Base-by-base conservation (phyloP, 73 alveolate genomes). In the Paramecium sonneborni region DNA sequence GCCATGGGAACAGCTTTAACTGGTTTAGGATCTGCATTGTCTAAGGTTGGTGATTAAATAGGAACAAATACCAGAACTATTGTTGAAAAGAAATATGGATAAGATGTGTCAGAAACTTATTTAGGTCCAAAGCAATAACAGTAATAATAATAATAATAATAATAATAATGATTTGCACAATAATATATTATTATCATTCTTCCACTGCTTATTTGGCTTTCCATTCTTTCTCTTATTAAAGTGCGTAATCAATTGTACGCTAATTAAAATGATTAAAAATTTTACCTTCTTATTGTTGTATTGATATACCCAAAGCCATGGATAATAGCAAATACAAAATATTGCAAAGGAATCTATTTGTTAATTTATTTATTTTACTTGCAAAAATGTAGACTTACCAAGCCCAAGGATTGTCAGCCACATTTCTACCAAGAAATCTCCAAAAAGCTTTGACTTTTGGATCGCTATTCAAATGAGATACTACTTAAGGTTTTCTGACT, bases 401-500 rank as follows among this genome's bases (percentile, higher is more conserved):
- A 18, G 74, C 67, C 91, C 85, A 88, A 34, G 94, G 94, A 44
- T 88, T 56, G 39, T 67, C 57, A 56, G 70, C 43, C 30, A 88
- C 90, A 69, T 88, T 88, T 68, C 87, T 72, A n/a, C 44, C 48
- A 12, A 88, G 23, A 67, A 88, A 88, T 39, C 74, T 72, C 94
- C 94, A 88, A 58, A 88, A 72, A 5, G 68, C 74, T 85, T 88
- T 88, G 1, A 70, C 68, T 82, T 67, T 69, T 1, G 94, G 91
- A 44, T 88, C 90, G 18, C 91, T 69, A 69, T 88, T 88, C 68
- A 88, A 69, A 41, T 52, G 76, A 70, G 85, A 56, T 21, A 88
- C 94, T 21, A 88, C 74, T 88, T 88, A 82, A 20, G 94, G 91
- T 70, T 88, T 52, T 82, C 87, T 88, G 23, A 57, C 94, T 88